Evolutionary conservation across 2,329 filamentous ascomycete species (phyloP), one percentile per base, ranked within the genome.

Genomic region (Epichloe sylvatica): DNA sequence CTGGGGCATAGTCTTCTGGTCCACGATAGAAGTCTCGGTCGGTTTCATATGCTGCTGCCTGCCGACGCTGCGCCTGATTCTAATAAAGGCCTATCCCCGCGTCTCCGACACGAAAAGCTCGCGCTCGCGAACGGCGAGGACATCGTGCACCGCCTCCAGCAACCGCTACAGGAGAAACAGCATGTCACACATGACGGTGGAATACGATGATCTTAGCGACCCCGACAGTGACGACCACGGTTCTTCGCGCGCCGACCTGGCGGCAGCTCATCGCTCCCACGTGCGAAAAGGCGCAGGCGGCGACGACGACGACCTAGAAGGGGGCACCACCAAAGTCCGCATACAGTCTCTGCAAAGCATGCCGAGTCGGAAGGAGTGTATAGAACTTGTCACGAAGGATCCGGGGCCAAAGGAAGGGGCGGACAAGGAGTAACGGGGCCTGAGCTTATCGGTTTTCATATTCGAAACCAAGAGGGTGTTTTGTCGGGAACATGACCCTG

Each of bases 1-100:
- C 7, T 57, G 51, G 50, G 46, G 37, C 7, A 49, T 56, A 3
- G 52, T 54, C 7, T 54, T 53, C 38, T 61, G 59, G 60, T 60
- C 59, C 13, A 56, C 50, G 15, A 53, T 62, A 39, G 60, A 62
- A 47, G 51, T 61, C 37, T 54, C 54, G 34, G 51, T 56, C 13
- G 57, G 58, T 36, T 55, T 62, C 47, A 58, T 61, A 19, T 61
- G 59, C 44, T 53, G 54, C 35, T 61, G 56, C 49, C 53, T 62
- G 43, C 59, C 60, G 5, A 51, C 57, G 11, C 41, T 60, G 4
- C 58, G 60, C 9, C 51, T 60, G 2, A 52, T 59, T n/a, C 51
- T 62, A 5, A n/a, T 51, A 4, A 46, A 46, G 17, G 21, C 46
- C 11, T 48, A 3, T 7, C 49, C 49, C 3, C 44, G 44, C 33